These are phyloP conservation scores for Paramecium bursaria DNA, from an alignment of 73 alveolate species.

Conservation along the genomic window DNA sequence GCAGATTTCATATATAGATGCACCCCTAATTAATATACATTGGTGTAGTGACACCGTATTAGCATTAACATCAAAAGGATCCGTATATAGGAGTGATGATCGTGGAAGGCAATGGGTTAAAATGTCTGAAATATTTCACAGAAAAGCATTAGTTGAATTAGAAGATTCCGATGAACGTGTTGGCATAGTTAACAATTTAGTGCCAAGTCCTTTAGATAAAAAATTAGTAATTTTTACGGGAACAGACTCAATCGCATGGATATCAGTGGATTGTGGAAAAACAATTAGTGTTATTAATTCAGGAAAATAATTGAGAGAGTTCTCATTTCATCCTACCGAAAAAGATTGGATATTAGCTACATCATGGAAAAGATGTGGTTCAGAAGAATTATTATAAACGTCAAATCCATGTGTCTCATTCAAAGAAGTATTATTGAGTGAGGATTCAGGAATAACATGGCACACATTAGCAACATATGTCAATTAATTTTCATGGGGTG, in stretches of 20 bases:
- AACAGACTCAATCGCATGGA: slow-evolving; percentile 80
- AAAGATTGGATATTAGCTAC: slow-evolving; percentile 88
- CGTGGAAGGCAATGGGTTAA: slow-evolving; percentile 84
- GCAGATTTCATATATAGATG: slow-evolving; percentile 63
- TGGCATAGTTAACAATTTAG: slow-evolving; percentile 73
- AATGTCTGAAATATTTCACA: slow-evolving; percentile 59
- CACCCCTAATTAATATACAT: slow-evolving; percentile 70
- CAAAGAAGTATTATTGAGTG: slow-evolving; percentile 75
- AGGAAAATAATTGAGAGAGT: slow-evolving; percentile 82
- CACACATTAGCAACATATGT: slow-evolving; percentile 80
- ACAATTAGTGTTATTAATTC: slow-evolving; percentile 77
- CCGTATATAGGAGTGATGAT: slow-evolving; percentile 83
- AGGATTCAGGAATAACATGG: slow-evolving; percentile 83
- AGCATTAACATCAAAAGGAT: slow-evolving; percentile 77
- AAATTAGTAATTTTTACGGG: slow-evolving; percentile 80
- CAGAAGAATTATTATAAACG: slow-evolving; percentile 1
- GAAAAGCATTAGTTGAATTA: slow-evolving; percentile 59
- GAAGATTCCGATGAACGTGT: slow-evolving; percentile 69
- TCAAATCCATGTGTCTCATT: slow-evolving; percentile 64
- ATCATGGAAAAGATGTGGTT: slow-evolving; percentile 82
- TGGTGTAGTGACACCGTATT: slow-evolving; percentile 88
- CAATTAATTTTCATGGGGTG: slow-evolving; percentile 93
- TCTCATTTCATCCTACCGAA: slow-evolving; percentile 86
- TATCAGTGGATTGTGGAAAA: slow-evolving; percentile 86
- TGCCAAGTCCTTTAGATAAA: slow-evolving; percentile 79